Conservation (phyloP, 305 asterid genomes). For the Caryopteris hybrid region DNA sequence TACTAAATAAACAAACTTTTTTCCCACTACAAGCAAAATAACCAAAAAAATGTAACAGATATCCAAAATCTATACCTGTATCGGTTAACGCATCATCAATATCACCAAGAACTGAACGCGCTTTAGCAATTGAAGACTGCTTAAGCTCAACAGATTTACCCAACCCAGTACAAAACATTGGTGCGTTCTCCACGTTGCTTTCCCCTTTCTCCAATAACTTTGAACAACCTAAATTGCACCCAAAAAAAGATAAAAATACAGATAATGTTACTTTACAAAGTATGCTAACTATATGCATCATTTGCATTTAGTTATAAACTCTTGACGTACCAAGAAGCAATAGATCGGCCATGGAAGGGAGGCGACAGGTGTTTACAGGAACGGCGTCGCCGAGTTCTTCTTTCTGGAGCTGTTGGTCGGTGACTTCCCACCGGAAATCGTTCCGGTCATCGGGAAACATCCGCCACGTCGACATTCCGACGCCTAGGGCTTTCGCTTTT, state of each 20-base stretch:
- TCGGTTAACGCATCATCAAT: constrained; percentile 24
- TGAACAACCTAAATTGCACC: constrained; percentile 38
- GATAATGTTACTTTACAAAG: neutral
- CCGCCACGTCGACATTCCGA: constrained; percentile 81
- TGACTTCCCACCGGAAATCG: constrained; percentile 58
- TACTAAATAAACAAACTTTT: neutral
- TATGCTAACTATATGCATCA: neutral
- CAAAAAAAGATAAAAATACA: neutral
- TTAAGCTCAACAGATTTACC: constrained; percentile 56
- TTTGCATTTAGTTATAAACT: neutral
- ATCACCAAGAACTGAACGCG: constrained; percentile 64
- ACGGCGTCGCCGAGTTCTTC: constrained; percentile 27
- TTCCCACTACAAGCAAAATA: neutral
- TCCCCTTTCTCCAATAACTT: constrained; percentile 43
- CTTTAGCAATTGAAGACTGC: constrained; percentile 63
- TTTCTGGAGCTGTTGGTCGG: constrained; percentile 28
- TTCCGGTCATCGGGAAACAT: constrained; percentile 49
- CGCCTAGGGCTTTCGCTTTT: constrained; percentile 31
- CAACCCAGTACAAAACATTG: constrained; percentile 62
- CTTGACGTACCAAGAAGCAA: constrained; percentile 68
- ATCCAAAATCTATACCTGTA: constrained; percentile 30
- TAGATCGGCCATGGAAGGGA: constrained; percentile 86
- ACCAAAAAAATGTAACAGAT: neutral
- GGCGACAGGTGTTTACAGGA: constrained; percentile 36
- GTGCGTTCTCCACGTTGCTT: constrained; percentile 27